Base-by-base conservation (phyloP, 2,329 filamentous ascomycete genomes). In the Colletotrichum sp. region DNA sequence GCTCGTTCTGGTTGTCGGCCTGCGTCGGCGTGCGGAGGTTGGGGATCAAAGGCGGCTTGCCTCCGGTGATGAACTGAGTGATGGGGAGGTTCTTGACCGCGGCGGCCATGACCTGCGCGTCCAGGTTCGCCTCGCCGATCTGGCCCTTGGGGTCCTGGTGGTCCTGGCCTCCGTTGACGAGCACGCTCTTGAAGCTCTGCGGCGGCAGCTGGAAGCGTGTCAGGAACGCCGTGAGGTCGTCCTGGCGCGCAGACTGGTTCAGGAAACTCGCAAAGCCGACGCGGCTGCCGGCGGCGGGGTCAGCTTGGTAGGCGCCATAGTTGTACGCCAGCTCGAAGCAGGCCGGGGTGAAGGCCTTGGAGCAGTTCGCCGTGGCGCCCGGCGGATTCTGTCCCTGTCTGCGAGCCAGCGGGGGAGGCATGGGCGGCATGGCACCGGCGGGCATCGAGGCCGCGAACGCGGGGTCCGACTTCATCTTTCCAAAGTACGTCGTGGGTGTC, bases 31-130 rank as follows among this genome's bases (percentile, higher is more conserved):
- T 70, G 28, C 77, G 48, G n/a, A 81, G 59, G 74, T 81, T 78
- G 28, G 80, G 79, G 52, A 79, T 83, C 9, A 84, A 82, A 69
- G 85, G 84, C 69, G 77, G 74, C 24, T 68, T 61, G 3, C 79
- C 80, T 26, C 79, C 80, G 4, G 79, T 81, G 66, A 80, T 72
- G 68, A 78, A 81, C 73, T 81, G 79, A 21, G 76, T 74, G 69
- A 81, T 77, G 13, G 80, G 78, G 28, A 81, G 69, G 30, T 73
- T 79, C 66, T 77, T 72, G 52, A 78, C 92, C 2, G 87, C 87
- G 9, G 97, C 89, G 64, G 90, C 89, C 56, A 92, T 88, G 34
- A 94, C 90, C 79, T 91, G 90, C 6, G 92, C 91, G 79, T 94
- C 91, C 28, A 97, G 88, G 75, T 90, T 88, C 12, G 91, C 89